These are phyloP conservation scores for Sedum album DNA, from an alignment of 164 flowering plant genomes.

Conservation along the genomic window DNA sequence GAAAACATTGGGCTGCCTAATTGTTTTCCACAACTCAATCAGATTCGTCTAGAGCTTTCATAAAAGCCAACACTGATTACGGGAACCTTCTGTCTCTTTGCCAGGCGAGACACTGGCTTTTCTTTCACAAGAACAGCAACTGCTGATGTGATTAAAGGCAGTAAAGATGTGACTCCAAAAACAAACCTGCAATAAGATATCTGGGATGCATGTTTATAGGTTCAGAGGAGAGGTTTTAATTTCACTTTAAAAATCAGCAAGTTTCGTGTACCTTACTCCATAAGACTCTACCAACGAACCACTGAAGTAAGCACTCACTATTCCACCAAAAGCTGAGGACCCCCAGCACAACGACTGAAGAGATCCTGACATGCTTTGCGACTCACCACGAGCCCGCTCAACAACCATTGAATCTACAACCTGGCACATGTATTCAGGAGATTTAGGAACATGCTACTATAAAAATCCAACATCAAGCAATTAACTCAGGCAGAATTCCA, in stretches of 20 bases:
- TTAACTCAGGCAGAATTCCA: background rate
- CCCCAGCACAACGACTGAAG: constrained; percentile 99
- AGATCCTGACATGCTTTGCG: constrained; percentile 94
- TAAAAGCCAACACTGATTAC: constrained; percentile 32
- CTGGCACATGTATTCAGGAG: constrained; percentile 37
- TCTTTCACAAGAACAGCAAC: constrained; percentile 94
- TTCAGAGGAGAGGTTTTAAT: background rate
- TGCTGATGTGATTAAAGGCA: constrained; percentile 87
- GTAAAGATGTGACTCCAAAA: constrained; percentile 85
- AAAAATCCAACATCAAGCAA: background rate
- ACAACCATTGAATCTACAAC: constrained; percentile 99
- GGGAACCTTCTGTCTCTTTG: constrained; percentile 30
- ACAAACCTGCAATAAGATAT: constrained; percentile 63
- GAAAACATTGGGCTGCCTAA: constrained; percentile 72
- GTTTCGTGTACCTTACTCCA: constrained; percentile 74
- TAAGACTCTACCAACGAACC: constrained; percentile 86
- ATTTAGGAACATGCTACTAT: background rate
- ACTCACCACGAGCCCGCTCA: constrained; percentile 99
- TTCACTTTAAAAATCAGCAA: constrained; percentile 12
- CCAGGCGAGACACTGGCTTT: constrained; percentile 32
- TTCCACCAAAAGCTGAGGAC: constrained; percentile 94
- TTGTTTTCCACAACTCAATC: constrained; percentile 63
- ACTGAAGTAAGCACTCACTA: constrained; percentile 94
- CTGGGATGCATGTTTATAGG: constrained; percentile 6
- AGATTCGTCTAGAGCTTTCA: constrained; percentile 51